These are phyloP conservation scores for Groenewaldozyma tartarivorans DNA, from an alignment of 805 yeast genomes.

Conservation along the genomic window DNA sequence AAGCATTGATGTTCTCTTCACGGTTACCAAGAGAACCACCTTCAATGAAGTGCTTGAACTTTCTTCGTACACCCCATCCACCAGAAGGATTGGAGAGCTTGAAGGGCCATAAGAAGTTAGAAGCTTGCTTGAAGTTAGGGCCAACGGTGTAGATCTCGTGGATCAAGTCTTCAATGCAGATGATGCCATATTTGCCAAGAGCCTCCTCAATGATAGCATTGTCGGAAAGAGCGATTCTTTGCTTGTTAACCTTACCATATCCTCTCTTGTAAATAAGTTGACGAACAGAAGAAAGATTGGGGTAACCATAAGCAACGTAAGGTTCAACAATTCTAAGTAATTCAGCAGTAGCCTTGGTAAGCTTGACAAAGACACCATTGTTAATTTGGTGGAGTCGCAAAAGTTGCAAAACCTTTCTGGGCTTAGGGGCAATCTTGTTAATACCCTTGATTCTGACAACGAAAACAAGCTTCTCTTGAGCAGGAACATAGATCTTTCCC, in stretches of 20 bases:
- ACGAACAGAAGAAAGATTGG: constrained; percentile 64
- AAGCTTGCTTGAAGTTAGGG: constrained; percentile 78
- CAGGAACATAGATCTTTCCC: constrained; percentile 89
- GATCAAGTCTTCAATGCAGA: constrained; percentile 67
- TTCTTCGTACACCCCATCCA: constrained; percentile 74
- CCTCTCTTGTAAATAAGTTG: constrained; percentile 77
- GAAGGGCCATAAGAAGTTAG: constrained; percentile 84
- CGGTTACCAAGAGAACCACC: constrained; percentile 84
- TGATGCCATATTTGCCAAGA: constrained; percentile 69
- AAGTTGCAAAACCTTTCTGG: constrained; percentile 84
- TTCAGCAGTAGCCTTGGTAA: constrained; percentile 74
- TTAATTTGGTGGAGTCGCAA: constrained; percentile 71
- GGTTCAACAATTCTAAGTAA: constrained; percentile 72
- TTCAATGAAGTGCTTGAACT: constrained; percentile 77
- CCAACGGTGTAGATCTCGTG: constrained; percentile 80
- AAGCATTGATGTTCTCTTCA: constrained; percentile 67
- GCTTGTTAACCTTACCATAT: constrained; percentile 73
- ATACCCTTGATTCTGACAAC: constrained; percentile 99
- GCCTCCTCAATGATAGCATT: constrained; percentile 62
- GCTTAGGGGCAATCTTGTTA: constrained; percentile 97
- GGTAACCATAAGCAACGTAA: constrained; percentile 78
- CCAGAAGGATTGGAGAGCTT: constrained; percentile 74
- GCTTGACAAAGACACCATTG: constrained; percentile 71
- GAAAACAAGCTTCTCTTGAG: constrained; percentile 89
- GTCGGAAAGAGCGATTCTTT: constrained; percentile 64